Evolutionary conservation across 2,329 filamentous ascomycete genomes (phyloP), one percentile per base, ranked within the genome.

Genomic region (Fusarium luffae): DNA sequence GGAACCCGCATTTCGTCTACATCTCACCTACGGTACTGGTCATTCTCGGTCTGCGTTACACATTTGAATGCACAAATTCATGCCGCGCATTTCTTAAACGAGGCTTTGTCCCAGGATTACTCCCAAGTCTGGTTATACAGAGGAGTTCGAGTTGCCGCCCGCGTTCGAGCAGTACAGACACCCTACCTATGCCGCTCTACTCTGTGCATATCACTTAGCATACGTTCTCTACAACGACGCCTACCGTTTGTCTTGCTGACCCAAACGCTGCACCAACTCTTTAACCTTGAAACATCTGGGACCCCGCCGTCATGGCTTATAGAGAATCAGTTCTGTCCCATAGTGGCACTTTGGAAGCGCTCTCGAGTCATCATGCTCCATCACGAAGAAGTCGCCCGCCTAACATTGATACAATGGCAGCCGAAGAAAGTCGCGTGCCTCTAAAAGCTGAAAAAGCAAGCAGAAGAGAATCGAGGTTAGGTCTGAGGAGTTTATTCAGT

Each of bases 391-490:
- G 48, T 51, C 74, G 74, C 42, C 74, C 74, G 7, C 74, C 74
- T 32, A 66, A 75, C 47, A 70, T 75, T 43, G 66, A 75, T 19
- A 57, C 61, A 25, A 68, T 75, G 71, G 58, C 64, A 44, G 28
- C 66, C 18, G 72, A 74, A 51, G 79, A 81, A 59, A 78, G 78
- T 48, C 79, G 82, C 28, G 71, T 83, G 7, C 81, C 84, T 14
- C 67, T 86, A 59, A 83, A 83, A 40, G 68, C 77, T 8, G 80
- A 81, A 48, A 85, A 81, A 69, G 70, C 82, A 25, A 76, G 74
- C 57, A 83, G 80, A 73, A 80, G 86, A 66, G 86, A 87, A 63
- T 88, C 86, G 18, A 84, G 81, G 61, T 72, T 88, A 52, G 85
- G 84, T 5, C 74, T 88, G 50, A 80, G 84, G 55, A 84, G 78